Evolutionary conservation across 768 basidiomycete species (phyloP), one percentile per base, ranked within the genome.

Genomic region (Psilocybe sp.): DNA sequence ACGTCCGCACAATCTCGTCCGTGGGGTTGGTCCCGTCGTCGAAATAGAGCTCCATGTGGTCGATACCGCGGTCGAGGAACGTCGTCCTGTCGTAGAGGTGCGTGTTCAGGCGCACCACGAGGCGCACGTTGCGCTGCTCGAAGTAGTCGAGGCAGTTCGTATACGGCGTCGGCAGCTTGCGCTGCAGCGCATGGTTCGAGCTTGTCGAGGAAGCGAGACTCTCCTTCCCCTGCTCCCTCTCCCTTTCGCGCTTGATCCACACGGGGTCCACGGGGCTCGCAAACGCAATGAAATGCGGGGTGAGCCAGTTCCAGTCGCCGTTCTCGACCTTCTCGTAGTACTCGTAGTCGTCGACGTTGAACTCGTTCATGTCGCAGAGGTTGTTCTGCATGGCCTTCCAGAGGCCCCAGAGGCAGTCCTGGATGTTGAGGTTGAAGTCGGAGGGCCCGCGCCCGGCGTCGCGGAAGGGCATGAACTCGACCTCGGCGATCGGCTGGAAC

Each of bases 21-120:
- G 93, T 88, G 5, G 96, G 96, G 67, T 98, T 98, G 18, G 94
- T 97, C 16, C 97, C 97, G 65, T 99, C 97, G 67, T 98, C 94
- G 58, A 97, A 98, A 68, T 96, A 98, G 55, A 98, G 79, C 58
- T 96, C 93, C 70, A 87, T 77, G 64, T 97, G 92, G 58, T 86
- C 84, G 62, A 96, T 89, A 10, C 92, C 92, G 41, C 81, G 83
- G 59, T 91, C 89, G 60, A 85, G 64, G 70, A 97, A 98, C 10
- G 87, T 78, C 47, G 76, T 70, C 49, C 81, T 78, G 66, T 96
- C 93, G 67, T 95, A 99, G 15, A 98, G 76, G 57, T 92, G 81
- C 51, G 94, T 94, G 66, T 99, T 99, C 28, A 98, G 70, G 50
- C 97, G 88, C 49, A 99, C 85, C 40, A 99, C 94, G 19, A 96